Evolutionary conservation across 306 rosid genomes (phyloP).

Genomic region (Dryas drummondii): DNA sequence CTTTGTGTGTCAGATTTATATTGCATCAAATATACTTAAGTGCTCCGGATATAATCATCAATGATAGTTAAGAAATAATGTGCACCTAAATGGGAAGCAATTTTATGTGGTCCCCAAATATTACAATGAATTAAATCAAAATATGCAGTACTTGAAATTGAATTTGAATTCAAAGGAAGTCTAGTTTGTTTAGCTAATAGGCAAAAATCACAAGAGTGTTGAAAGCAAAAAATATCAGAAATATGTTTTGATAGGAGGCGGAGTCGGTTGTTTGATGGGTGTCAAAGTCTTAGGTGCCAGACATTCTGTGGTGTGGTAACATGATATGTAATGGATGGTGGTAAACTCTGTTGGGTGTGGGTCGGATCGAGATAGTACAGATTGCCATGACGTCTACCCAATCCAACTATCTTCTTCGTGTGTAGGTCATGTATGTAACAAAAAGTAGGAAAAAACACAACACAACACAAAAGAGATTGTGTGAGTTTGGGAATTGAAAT

Average conservation of each 20-base stretch:
- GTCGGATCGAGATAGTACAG: neutral
- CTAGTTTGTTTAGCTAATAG: conserved; percentile 9
- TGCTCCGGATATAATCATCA: neutral
- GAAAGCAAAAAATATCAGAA: neutral
- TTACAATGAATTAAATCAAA: conserved; percentile 15
- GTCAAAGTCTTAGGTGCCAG: neutral
- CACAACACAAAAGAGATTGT: neutral
- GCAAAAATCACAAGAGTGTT: neutral
- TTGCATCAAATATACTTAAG: neutral
- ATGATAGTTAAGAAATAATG: conserved; percentile 11
- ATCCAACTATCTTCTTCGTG: neutral
- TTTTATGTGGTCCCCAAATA: conserved; percentile 5
- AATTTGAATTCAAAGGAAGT: neutral
- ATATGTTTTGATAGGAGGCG: neutral
- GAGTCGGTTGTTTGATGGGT: neutral
- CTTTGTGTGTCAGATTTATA: neutral
- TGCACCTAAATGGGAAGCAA: neutral
- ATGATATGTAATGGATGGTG: neutral
- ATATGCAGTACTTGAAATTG: neutral
- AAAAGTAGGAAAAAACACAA: neutral
- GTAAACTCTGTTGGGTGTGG: neutral
- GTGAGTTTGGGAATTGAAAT: neutral
- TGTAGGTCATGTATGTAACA: neutral
- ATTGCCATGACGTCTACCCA: neutral
- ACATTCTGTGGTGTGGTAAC: neutral